Evolutionary conservation across 73 alveolate genomes (phyloP), one percentile per base, ranked within the genome.

Genomic region (Urostyla sp.): DNA sequence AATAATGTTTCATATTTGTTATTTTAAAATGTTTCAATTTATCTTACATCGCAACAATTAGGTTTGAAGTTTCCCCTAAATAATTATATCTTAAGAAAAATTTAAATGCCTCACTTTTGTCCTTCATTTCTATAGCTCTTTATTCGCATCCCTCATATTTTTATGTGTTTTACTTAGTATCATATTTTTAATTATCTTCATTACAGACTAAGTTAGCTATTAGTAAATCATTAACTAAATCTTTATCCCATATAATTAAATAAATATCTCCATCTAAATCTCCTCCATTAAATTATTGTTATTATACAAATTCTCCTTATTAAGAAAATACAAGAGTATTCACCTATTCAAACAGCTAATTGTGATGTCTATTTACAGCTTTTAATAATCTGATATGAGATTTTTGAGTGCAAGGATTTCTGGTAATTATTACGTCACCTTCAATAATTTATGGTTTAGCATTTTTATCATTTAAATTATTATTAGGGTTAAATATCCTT

Each of bases 181-280:
- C 7, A 59, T 8, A 31, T 7, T 27, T 6, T 13, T 34, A 3
- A 7, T 31, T 11, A 27, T 2, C 56, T 6, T 16, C 36, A 11
- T 6, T 16, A 18, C n/a, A 8, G 5, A 31, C 38, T 3, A 8
- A 8, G n/a, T 16, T 35, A 6, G 43, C 43, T 8, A n/a, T n/a
- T n/a, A n/a, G n/a, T n/a, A n/a, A n/a, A n/a, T n/a, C n/a, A n/a
- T 5, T 35, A 30, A 59, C 76, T 27, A 59, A 21, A 27, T 21
- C 43, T 35, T 59, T 3, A 59, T 59, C 57, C 76, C 76, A 59
- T 6, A 59, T 59, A 13, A 59, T 34, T 6, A 18, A 31, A 59
- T 27, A 59, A 59, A 59, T 35, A 34, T 59, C 55, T 13, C 55
- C 76, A 55, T 55, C 55, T 31, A 59, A 21, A 31, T 59, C 76